Evolutionary conservation across 345 rosid genomes (phyloP).

Genomic region (Corymbia maculata): DNA sequence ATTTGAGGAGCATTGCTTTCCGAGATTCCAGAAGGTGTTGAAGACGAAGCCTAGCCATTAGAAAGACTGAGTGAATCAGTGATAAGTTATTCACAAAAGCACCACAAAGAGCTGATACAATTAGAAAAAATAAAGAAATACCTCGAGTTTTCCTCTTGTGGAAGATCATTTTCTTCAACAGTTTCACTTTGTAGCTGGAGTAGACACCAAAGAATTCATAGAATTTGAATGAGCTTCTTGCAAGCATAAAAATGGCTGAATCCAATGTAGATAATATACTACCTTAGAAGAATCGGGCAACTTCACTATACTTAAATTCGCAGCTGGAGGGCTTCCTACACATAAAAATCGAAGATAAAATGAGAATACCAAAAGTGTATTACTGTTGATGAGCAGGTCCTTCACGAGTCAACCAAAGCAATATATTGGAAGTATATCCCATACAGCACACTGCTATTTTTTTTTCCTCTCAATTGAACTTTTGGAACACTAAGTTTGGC

Average conservation of each 20-base stretch:
- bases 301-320: slow-evolving; percentile 13
- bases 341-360: not conserved
- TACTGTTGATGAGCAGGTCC: not conserved
- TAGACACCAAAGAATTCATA: not conserved
- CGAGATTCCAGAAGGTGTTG: slow-evolving; percentile 65
- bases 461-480: not conserved
- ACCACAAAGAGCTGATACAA: not conserved
- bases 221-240: not conserved
- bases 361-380: not conserved
- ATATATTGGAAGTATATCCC: not conserved
- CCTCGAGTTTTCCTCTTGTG: slow-evolving; percentile 64
- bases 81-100: not conserved
- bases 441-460: not conserved
- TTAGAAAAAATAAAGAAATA: slow-evolving; percentile 7
- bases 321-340: slow-evolving; percentile 19
- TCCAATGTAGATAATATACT: not conserved
- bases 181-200: slow-evolving; percentile 21
- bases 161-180: not conserved
- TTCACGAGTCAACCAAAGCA: not conserved
- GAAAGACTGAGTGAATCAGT: slow-evolving; percentile 9
- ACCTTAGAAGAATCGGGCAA: slow-evolving; percentile 52
- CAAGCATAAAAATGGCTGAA: not conserved
- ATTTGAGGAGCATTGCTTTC: slow-evolving; percentile 52
- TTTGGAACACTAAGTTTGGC: not conserved
- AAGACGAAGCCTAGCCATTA: slow-evolving; percentile 50